Evolutionary conservation across 1,139 yeast genomes (phyloP).

Genomic region (Tardiomyces digboiensis): DNA sequence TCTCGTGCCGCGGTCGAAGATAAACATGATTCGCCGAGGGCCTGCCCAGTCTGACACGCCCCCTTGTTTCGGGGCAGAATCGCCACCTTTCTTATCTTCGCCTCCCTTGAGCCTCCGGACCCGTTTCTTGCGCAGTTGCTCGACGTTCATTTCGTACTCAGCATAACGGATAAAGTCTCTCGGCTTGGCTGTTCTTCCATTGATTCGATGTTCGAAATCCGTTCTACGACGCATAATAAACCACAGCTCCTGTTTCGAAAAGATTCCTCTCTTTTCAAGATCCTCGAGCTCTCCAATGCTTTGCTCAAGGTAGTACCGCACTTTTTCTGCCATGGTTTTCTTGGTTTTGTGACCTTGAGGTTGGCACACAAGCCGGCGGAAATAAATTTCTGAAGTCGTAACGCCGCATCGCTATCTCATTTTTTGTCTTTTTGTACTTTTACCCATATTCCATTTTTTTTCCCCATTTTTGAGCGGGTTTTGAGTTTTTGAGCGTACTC

Average conservation of each 20-base stretch:
- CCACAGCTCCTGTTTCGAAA: constrained; percentile 59
- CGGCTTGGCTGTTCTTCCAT: constrained; percentile 74
- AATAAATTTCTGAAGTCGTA: background rate
- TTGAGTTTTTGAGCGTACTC: too few relatives aligned
- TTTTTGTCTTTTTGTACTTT: background rate
- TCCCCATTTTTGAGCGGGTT: too few relatives aligned
- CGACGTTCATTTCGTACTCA: constrained; percentile 75
- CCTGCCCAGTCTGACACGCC: constrained; percentile 79
- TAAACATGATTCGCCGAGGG: constrained; percentile 67
- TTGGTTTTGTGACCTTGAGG: too few relatives aligned
- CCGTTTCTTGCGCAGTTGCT: constrained; percentile 67
- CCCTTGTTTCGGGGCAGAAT: constrained; percentile 12
- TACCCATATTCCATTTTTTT: background rate
- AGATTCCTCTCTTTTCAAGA: constrained; percentile 69
- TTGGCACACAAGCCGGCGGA: too few relatives aligned
- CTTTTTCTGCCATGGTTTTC: constrained; percentile 68
- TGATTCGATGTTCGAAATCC: constrained; percentile 87
- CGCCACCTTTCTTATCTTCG: constrained; percentile 36
- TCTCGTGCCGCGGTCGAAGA: constrained; percentile 75
- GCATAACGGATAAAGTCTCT: constrained; percentile 73
- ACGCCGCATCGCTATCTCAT: background rate
- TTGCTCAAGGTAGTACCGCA: constrained; percentile 70
- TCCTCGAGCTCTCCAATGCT: constrained; percentile 93
- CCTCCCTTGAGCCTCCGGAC: constrained; percentile 41
- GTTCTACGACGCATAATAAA: constrained; percentile 90